A percentile compares a stretch with the other conserved stretches of the same genome.
Evolutionary conservation across 371 early-diverging fungal species (phyloP).

Genomic region (Nematocida sp.): DNA sequence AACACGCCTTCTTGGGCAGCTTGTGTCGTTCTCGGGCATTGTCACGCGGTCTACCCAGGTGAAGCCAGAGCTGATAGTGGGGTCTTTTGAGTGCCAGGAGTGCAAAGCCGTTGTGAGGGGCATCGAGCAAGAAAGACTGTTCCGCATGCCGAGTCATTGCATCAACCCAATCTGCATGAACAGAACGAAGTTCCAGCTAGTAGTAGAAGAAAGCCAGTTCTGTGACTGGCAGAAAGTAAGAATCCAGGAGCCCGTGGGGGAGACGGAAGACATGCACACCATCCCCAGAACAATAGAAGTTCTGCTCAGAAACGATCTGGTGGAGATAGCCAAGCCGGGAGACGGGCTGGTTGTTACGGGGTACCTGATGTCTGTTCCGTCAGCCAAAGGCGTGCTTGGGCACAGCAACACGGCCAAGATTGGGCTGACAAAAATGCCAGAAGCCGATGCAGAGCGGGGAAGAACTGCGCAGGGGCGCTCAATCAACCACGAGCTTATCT

Average conservation of each 20-base stretch:
- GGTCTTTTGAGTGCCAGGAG: constrained; percentile 80
- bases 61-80: constrained; percentile 83
- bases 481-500: constrained; percentile 41
- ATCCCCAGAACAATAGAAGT: constrained; percentile 94
- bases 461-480: constrained; percentile 14
- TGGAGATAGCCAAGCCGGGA: constrained; percentile 91
- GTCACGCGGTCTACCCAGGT: constrained; percentile 95
- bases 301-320: constrained; percentile 83
- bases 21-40: constrained; percentile 81
- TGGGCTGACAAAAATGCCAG: constrained; percentile 42
- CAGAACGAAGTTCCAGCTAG: constrained; percentile 72
- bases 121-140: constrained; percentile 87
- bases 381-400: constrained; percentile 71
- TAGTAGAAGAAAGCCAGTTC: constrained; percentile 78
- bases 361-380: constrained; percentile 83
- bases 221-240: constrained; percentile 93
- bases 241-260: constrained; percentile 75
- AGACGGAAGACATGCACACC: constrained; percentile 75
- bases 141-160: constrained; percentile 90
- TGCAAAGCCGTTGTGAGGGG: constrained; percentile 75
- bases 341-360: constrained; percentile 85
- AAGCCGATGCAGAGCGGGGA: constrained; percentile 44
- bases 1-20: constrained; percentile 75
- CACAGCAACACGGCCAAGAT: constrained; percentile 45
- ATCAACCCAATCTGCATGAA: constrained; percentile 78